A percentile compares a stretch with the other conserved stretches of the same genome.
Evolutionary conservation across 2,329 filamentous ascomycete species (phyloP).

Genomic region (Ilyonectria destructans): DNA sequence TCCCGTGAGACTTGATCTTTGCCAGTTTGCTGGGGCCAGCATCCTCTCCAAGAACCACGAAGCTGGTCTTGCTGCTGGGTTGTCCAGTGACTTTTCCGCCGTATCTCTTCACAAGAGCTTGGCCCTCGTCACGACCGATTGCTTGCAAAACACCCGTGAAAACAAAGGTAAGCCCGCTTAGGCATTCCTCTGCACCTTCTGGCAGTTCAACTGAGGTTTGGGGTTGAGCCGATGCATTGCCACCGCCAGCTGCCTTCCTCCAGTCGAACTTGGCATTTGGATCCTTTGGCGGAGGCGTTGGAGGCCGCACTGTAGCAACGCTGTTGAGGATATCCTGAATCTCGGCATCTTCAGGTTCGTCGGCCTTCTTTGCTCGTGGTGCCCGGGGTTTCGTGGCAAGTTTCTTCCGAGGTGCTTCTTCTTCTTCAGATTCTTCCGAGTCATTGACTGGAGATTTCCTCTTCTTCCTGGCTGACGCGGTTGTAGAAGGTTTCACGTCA

Average conservation of each 20-base stretch:
- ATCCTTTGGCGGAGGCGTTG: constrained; percentile 84
- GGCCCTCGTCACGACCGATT: constrained; percentile 87
- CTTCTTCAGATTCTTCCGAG: constrained; percentile 71
- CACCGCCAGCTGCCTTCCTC: constrained; percentile 74
- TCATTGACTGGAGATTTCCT: constrained; percentile 72
- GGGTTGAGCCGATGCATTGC: constrained; percentile 74
- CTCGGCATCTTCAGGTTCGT: constrained; percentile 79
- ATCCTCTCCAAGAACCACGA: constrained; percentile 91
- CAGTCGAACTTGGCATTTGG: constrained; percentile 86
- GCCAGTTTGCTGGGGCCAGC: constrained; percentile 94
- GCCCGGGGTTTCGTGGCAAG: constrained; percentile 73
- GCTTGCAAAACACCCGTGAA: constrained; percentile 91
- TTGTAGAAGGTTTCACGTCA: constrained; percentile 51
- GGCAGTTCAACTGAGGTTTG: constrained; percentile 81
- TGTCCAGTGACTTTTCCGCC: constrained; percentile 90
- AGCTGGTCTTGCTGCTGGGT: constrained; percentile 94
- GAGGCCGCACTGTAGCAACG: constrained; percentile 86
- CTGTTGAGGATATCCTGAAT: constrained; percentile 87
- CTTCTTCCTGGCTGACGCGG: constrained; percentile 63
- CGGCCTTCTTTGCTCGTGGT: constrained; percentile 75
- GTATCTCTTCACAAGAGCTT: constrained; percentile 90
- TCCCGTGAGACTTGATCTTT: constrained; percentile 84
- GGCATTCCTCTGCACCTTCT: constrained; percentile 88
- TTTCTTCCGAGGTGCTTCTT: constrained; percentile 74
- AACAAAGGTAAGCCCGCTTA: constrained; percentile 92